Evolutionary conservation across 345 rosid genomes (phyloP), one percentile per base, ranked within the genome.

Genomic region (Gossypium sturtianum): DNA sequence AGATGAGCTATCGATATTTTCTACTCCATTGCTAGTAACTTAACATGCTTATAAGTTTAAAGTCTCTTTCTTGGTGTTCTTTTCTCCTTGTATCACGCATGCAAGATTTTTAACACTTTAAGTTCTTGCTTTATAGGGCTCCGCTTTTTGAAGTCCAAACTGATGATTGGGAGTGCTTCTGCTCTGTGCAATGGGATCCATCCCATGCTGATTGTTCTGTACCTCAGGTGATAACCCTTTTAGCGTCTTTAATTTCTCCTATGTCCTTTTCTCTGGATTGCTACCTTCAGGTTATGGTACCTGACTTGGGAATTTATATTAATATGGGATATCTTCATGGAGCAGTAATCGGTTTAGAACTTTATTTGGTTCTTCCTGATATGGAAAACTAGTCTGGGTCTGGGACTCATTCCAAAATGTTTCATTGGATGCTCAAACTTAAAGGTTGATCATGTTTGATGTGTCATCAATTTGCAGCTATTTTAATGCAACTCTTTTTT

Each of bases 91-190:
- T 75, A 23, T 66, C 41, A 44, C 57, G 73, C 20, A 47, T 66
- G 77, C 70, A 27, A 22, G 59, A 73, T 29, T 52, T 19, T 71
- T 77, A 70, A 52, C 15, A 34, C 49, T 47, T 22, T 10, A 41
- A 67, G 20, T 19, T 72, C 56, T 73, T 84, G 49, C 75, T 47
- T 74, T 34, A 29, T 85, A 96, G 99, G 90, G 99, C 98, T 73
- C 98, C 99, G 57, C 84, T 90, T 72, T 87, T 83, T 79, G 97
- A 90, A 82, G 87, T 88, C 76, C 99, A 96, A 83, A 91, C 91
- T 70, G 91, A 87, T 80, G 80, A 89, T 53, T 96, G 99, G 98
- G 98, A 91, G 72, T 96, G 99, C 86, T 96, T 84, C 80, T 87
- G 91, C 77, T 84, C 88, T 79, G 79, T 95, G 74, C 81, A 78